Evolutionary conservation across 768 basidiomycete genomes (phyloP).

Genomic region (Auricularia heimuer): DNA sequence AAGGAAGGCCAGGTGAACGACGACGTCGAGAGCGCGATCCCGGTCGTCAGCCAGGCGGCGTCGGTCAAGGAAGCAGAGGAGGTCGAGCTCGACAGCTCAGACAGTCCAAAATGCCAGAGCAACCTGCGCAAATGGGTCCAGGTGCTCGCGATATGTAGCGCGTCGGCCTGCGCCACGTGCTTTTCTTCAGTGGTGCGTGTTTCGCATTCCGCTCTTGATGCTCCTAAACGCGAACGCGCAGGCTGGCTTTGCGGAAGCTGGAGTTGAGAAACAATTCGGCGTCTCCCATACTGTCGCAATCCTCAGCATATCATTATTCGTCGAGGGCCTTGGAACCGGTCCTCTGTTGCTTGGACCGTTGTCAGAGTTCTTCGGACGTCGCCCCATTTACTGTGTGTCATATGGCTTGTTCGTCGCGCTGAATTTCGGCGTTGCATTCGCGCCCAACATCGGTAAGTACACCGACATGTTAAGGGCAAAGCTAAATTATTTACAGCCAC

Average conservation of each 20-base stretch:
- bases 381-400: conserved; percentile 50
- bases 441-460: conserved; percentile 49
- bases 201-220: not conserved
- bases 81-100: not conserved
- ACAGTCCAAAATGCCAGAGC: not conserved
- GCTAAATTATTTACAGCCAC: conserved; percentile 29
- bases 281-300: conserved; percentile 44
- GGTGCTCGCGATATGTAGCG: conserved; percentile 7
- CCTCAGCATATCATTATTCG: conserved; percentile 38
- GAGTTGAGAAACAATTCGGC: conserved; percentile 41
- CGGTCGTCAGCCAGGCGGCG: not conserved
- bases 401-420: conserved; percentile 53
- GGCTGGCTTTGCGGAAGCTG: conserved; percentile 56
- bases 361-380: conserved; percentile 56
- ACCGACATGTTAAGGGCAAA: not conserved
- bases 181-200: conserved; percentile 23
- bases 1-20: not conserved
- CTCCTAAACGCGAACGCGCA: conserved; percentile 12
- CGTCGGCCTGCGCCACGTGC: conserved; percentile 22
- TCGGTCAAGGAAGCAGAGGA: not conserved
- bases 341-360: conserved; percentile 31
- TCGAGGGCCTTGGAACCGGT: conserved; percentile 26
- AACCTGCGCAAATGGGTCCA: not conserved
- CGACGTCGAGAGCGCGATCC: not conserved
- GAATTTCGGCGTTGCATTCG: conserved; percentile 65